These are phyloP conservation scores for Collybia mongolica DNA, from an alignment of 768 basidiomycete genomes.

Conservation along the genomic window DNA sequence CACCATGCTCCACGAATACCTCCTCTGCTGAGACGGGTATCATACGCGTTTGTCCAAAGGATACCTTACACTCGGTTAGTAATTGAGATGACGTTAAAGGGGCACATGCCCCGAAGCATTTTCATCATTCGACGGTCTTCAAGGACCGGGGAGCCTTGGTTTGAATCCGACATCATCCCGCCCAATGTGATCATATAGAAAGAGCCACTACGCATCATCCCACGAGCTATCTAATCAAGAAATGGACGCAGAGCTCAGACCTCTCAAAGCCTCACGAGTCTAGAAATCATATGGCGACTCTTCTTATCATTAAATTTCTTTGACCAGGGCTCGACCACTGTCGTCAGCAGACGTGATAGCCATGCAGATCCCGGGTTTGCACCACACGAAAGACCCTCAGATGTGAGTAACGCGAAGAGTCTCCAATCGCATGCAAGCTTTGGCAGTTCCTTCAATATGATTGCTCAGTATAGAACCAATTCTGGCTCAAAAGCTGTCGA, in stretches of 20 bases:
- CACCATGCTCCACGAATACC: too few relatives aligned
- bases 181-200: background rate
- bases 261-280: constrained; percentile 4
- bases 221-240: background rate
- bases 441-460: background rate
- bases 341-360: constrained; percentile 10
- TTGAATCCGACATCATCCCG: constrained; percentile 1
- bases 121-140: background rate
- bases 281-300: constrained; percentile 2
- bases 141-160: background rate
- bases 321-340: background rate
- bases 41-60: background rate
- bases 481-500: constrained; percentile 4
- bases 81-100: background rate
- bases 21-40: too few relatives aligned
- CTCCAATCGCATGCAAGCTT: too few relatives aligned
- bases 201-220: background rate
- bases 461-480: constrained; percentile 1
- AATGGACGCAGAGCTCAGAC: background rate
- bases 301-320: constrained; percentile 1
- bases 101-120: background rate
- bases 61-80: background rate
- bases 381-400: background rate
- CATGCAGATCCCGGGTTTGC: background rate
- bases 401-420: background rate